Base-by-base conservation (phyloP, 805 yeast species). In the Metschnikowia continentalis region DNA sequence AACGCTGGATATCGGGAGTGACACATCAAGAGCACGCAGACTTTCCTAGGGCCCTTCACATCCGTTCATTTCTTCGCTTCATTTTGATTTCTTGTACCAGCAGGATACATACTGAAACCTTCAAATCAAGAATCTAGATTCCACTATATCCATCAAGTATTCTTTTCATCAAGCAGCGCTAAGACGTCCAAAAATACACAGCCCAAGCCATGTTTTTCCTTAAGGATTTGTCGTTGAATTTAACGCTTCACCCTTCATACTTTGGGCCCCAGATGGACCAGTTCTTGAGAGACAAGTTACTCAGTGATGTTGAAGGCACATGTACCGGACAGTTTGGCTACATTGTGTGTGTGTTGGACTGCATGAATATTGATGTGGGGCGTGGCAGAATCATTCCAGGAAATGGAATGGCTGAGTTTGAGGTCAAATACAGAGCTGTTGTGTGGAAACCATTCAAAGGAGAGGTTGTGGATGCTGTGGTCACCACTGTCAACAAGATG, bases 371-470 rank as follows among this genome's bases (percentile, higher is more conserved):
- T 51, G 97, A 94, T 64, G 95, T 94, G 35, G 99, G 97, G 44
- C 86, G 90, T 60, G 99, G 99, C 17, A 77, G 88, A 60, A 88
- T 94, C 56, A 79, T 94, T 41, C 96, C 98, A 2, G 85, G 91
- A 22, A 83, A 85, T 51, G 99, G 99, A 2, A 84, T 90, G 62
- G 98, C 99, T 0, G 97, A 90, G 69, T 94, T 94, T 63, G 96
- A 90, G 61, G 98, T 94, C 48, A 89, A 90, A 69, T 94, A 94
- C 68, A 77, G 96, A 60, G 99, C 99, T 0, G 91, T 94, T 47
- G 97, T 94, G 33, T 94, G 97, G 95, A 88, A 92, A 64, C 99
- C 99, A 4, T 94, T 94, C 73, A 94, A 94, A 71, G 99, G 98
- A 35, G 99, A 94, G 70, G 99, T 94, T 6, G 98, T 94, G 23